These are phyloP conservation scores for Cyclotella sp. DNA, from an alignment of 108 stramenopile genomes.

Conservation along the genomic window DNA sequence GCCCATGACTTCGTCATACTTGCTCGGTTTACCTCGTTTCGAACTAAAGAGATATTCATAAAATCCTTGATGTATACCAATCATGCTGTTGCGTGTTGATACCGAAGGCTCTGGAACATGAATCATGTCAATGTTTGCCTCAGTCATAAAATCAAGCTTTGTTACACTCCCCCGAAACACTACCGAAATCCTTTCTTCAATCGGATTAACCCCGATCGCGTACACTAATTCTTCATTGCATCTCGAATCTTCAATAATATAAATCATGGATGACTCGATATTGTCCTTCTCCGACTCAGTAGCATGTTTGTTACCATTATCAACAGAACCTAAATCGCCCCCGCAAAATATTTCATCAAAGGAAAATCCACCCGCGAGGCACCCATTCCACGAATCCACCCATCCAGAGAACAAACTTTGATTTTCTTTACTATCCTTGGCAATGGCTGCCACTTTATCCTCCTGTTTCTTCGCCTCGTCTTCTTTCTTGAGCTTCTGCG, in stretches of 20 bases:
- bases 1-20: conserved; percentile 56
- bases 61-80: conserved; percentile 72
- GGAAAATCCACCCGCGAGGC: conserved; percentile 40
- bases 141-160: conserved; percentile 63
- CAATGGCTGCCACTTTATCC: background rate
- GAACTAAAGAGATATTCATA: conserved; percentile 66
- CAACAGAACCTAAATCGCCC: conserved; percentile 19
- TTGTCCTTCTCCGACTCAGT: background rate
- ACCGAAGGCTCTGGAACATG: conserved; percentile 55
- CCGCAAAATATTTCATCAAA: conserved; percentile 41
- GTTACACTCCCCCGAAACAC: conserved; percentile 76
- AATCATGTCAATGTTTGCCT: conserved; percentile 56
- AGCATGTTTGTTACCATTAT: background rate
- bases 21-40: conserved; percentile 50
- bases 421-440: background rate
- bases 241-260: conserved; percentile 58
- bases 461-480: background rate
- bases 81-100: background rate
- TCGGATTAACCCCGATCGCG: conserved; percentile 58
- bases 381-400: conserved; percentile 42
- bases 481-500: conserved; percentile 14
- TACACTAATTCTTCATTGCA: conserved; percentile 66
- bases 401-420: conserved; percentile 25
- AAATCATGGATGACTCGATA: conserved; percentile 41
- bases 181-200: conserved; percentile 57